Percentiles rank a stretch among this genome's conserved stretches.
Evolutionary conservation across 495 filamentous ascomycete species (phyloP).

Genomic region (Aspergillus olivimuriae): DNA sequence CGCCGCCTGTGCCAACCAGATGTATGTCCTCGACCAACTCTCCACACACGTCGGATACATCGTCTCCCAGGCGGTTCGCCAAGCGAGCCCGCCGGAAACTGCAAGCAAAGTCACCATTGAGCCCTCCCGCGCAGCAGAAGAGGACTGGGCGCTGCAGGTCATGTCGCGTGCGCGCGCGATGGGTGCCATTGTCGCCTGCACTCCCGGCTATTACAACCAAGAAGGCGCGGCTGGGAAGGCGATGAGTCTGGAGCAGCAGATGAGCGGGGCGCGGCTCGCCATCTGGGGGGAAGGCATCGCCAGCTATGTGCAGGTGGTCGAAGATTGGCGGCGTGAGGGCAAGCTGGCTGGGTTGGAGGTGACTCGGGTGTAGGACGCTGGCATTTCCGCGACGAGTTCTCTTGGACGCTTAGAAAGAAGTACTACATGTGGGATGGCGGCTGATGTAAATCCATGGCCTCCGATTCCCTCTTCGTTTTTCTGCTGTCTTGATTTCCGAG

Average conservation of each 20-base stretch:
- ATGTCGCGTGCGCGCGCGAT: background rate
- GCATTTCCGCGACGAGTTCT: background rate
- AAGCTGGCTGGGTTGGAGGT: background rate
- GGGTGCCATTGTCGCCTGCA: background rate
- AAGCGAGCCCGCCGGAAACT: background rate
- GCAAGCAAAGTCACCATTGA: background rate
- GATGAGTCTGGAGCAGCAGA: background rate
- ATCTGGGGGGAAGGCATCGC: background rate
- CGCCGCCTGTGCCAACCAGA: slow-evolving; percentile 28
- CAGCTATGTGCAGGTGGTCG: background rate
- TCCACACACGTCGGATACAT: slow-evolving; percentile 40
- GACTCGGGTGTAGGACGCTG: background rate
- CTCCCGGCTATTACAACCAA: background rate
- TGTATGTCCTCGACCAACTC: slow-evolving; percentile 33
- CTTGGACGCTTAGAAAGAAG: background rate
- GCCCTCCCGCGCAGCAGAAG: background rate
- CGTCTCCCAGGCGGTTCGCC: slow-evolving; percentile 24
- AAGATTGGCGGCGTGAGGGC: background rate
- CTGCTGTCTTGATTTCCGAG: no score
- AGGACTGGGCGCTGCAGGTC: background rate
- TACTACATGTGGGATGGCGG: no score
- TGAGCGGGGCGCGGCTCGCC: background rate
- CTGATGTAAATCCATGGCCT: no score
- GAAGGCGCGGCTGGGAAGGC: background rate
- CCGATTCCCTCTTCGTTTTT: no score